Base-by-base conservation (phyloP, 768 basidiomycete genomes). In the Kwoniella botswanensis region DNA sequence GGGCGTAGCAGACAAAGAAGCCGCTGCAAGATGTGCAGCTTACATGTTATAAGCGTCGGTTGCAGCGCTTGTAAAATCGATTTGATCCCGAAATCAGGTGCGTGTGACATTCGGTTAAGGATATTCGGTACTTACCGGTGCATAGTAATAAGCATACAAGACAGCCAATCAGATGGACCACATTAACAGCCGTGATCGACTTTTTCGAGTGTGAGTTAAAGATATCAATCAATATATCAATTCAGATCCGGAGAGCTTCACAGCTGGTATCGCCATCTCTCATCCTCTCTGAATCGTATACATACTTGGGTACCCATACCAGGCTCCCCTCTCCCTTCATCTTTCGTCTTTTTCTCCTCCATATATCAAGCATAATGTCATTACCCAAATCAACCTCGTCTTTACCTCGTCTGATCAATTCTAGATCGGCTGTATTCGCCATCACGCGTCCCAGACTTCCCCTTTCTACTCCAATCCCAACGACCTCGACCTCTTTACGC, bases 291-390 rank as follows among this genome's bases (percentile, higher is more conserved):
- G 46, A 50, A 50, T 17, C 46, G 18, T 50, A 13, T 50, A 15
- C 46, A 12, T 50, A 35, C 63, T 42, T 42, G 6, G 4, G 11
- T 22, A 56, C 24, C 15, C n/a, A 56, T 12, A 24, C 55, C 7
- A 56, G 55, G 21, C 15, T 24, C 24, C 55, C 0, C n/a, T 41
- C 41, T 60, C 7, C 26, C 22, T 18, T 24, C 35, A 17, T 21
- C 41, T 11, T 41, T n/a, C 21, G 0, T 58, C 26, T 18, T n/a
- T 15, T 26, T 42, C n/a, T 55, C 15, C 24, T 10, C 18, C 21
- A 24, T 58, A 67, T 60, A 59, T 61, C 52, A 53, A 68, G 67
- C 67, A 62, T 43, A 22, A 70, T 70, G 68, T 70, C 68, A 18
- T 62, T 70, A 70, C 60, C 62, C 43, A 50, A 56, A 52, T 35